Conservation (phyloP, 2,329 filamentous ascomycete genomes). For the Alternaria postmessia region DNA sequence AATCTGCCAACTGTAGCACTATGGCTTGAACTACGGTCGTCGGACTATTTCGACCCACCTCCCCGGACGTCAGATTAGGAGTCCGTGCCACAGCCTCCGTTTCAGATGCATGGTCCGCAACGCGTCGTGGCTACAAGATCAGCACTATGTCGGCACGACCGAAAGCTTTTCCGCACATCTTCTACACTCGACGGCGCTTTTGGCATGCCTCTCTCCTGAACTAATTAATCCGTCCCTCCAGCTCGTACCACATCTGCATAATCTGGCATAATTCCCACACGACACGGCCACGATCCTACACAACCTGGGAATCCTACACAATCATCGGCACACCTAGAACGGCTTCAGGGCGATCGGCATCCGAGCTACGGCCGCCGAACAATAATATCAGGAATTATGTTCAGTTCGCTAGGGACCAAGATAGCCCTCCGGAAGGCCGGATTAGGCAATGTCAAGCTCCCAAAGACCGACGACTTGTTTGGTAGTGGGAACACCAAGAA, state of each 20-base stretch:
- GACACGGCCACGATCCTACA: neutral
- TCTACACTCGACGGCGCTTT: constrained; percentile 5
- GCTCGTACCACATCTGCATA: constrained; percentile 4
- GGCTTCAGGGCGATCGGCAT: constrained; percentile 1
- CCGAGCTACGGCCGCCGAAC: neutral
- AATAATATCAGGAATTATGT: constrained; percentile 53
- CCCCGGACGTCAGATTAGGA: constrained; percentile 8
- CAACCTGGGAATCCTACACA: neutral
- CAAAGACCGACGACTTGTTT: constrained; percentile 36
- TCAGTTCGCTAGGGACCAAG: constrained; percentile 65
- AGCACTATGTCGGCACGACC: constrained; percentile 25
- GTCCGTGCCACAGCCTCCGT: constrained; percentile 41
- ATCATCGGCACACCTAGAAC: neutral
- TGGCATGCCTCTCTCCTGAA: neutral
- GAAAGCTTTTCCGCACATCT: constrained; percentile 13
- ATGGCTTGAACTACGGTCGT: neutral
- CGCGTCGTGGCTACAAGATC: constrained; percentile 29
- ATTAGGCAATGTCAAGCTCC: constrained; percentile 60
- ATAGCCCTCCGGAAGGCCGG: constrained; percentile 66
- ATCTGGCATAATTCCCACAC: neutral
- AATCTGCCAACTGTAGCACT: neutral
- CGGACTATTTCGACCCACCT: constrained; percentile 6
- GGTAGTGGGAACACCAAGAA: constrained; percentile 42
- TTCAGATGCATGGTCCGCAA: constrained; percentile 35
- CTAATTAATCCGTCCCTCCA: neutral